A percentile compares a stretch with the other conserved stretches of the same genome.
phyloP scores from a whole-genome alignment of 306 rosid genomes.

The Vachellia pachyceras region DNA sequence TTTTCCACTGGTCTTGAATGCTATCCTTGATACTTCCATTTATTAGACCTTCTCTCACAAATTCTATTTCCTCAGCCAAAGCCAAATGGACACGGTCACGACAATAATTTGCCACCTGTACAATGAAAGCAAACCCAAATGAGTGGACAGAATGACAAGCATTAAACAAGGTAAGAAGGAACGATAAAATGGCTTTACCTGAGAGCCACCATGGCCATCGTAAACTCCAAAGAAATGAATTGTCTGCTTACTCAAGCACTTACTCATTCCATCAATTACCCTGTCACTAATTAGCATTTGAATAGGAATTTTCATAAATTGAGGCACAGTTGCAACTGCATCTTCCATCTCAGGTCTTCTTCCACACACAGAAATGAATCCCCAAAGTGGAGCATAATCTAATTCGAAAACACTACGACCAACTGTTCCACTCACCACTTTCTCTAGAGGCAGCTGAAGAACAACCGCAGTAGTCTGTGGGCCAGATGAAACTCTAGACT shows the following conservation, averaged over 20 bases:
- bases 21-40: slow-evolving; percentile 44
- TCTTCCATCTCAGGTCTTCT: slow-evolving; percentile 89
- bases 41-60: slow-evolving; percentile 45
- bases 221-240: slow-evolving; percentile 75
- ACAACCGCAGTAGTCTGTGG: slow-evolving; percentile 41
- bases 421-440: slow-evolving; percentile 42
- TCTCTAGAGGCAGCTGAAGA: slow-evolving; percentile 59
- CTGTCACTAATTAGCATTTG: slow-evolving; percentile 64
- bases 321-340: slow-evolving; percentile 60
- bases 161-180: neutral
- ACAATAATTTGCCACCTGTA: slow-evolving; percentile 75
- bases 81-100: slow-evolving; percentile 69
- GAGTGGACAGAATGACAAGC: neutral
- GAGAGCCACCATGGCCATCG: slow-evolving; percentile 82
- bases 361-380: slow-evolving; percentile 61
- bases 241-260: slow-evolving; percentile 53
- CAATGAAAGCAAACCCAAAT: slow-evolving; percentile 8
- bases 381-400: slow-evolving; percentile 75
- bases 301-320: slow-evolving; percentile 59
- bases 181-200: slow-evolving; percentile 45
- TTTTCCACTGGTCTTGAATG: slow-evolving; percentile 72
- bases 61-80: slow-evolving; percentile 71
- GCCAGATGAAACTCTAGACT: slow-evolving; percentile 42
- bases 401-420: slow-evolving; percentile 74
- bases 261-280: slow-evolving; percentile 56